These are phyloP conservation scores for Imleria badia DNA, from an alignment of 768 basidiomycete species.

Conservation along the genomic window DNA sequence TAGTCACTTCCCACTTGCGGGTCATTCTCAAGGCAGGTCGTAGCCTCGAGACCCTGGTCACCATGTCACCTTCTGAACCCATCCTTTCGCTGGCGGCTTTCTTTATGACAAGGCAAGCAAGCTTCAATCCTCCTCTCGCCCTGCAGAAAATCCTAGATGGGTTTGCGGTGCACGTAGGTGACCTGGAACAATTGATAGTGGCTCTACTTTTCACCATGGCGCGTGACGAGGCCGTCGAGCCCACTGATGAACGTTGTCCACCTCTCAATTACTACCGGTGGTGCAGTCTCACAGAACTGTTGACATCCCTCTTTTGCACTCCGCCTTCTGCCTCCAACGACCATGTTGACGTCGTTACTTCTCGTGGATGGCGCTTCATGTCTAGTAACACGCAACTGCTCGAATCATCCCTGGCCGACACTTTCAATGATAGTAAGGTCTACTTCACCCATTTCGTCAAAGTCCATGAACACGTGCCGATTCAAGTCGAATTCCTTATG, in stretches of 20 bases:
- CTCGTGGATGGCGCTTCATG: no score
- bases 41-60: not conserved
- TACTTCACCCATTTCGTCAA: no score
- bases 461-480: no score
- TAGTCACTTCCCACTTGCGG: not conserved
- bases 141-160: not conserved
- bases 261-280: no score
- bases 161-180: not conserved
- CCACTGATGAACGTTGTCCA: no score
- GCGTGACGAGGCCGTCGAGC: not conserved
- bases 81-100: not conserved
- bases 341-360: no score
- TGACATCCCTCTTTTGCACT: not conserved
- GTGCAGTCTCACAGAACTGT: not conserved
- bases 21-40: not conserved
- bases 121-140: not conserved
- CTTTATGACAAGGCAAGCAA: not conserved
- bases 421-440: no score
- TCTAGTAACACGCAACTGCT: no score
- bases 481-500: no score
- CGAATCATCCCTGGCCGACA: no score
- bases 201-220: not conserved
- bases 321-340: no score
- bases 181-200: not conserved
- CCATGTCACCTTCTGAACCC: not conserved